Percentiles rank a stretch among this genome's conserved stretches.
These are phyloP conservation scores for Hypsizygus marmoreus DNA, from an alignment of 768 basidiomycete species.

Conservation along the genomic window DNA sequence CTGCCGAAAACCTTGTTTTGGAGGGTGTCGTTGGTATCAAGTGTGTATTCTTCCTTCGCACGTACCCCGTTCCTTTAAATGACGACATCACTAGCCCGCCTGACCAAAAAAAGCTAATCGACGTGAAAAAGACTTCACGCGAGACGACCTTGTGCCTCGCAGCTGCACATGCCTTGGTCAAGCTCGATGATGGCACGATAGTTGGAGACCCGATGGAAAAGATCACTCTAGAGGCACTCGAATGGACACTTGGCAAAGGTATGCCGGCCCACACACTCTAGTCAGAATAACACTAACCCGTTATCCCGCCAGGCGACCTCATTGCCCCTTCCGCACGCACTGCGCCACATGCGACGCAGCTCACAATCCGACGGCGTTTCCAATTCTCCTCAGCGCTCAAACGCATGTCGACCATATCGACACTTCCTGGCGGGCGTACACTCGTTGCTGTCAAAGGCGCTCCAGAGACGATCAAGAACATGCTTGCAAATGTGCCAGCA, in stretches of 20 bases:
- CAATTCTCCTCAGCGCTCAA: conserved; percentile 98
- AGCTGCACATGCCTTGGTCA: conserved; percentile 92
- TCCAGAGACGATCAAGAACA: conserved; percentile 91
- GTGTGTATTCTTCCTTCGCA: conserved; percentile 46
- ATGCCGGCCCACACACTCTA: conserved; percentile 10
- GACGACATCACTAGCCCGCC: conserved; percentile 42
- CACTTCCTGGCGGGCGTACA: conserved; percentile 59
- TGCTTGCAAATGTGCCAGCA: conserved; percentile 74
- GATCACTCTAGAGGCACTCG: conserved; percentile 87
- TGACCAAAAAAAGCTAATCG: conserved; percentile 67
- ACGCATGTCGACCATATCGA: conserved; percentile 90
- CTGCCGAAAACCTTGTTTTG: conserved; percentile 90
- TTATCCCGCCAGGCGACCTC: conserved; percentile 61
- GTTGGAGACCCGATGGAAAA: conserved; percentile 99
- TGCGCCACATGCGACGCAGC: conserved; percentile 56
- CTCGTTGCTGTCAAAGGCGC: conserved; percentile 91
- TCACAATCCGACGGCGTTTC: conserved; percentile 87
- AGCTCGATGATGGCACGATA: conserved; percentile 89
- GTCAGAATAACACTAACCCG: conserved; percentile 48
- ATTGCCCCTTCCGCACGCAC: conserved; percentile 59
- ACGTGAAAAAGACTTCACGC: conserved; percentile 73
- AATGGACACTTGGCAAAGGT: conserved; percentile 84
- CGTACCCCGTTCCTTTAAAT: conserved; percentile 7
- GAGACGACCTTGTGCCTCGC: conserved; percentile 89
- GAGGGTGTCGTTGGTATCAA: conserved; percentile 92